Conservation (phyloP, 2,329 filamentous ascomycete genomes). For the Ceratocystis papillata region DNA sequence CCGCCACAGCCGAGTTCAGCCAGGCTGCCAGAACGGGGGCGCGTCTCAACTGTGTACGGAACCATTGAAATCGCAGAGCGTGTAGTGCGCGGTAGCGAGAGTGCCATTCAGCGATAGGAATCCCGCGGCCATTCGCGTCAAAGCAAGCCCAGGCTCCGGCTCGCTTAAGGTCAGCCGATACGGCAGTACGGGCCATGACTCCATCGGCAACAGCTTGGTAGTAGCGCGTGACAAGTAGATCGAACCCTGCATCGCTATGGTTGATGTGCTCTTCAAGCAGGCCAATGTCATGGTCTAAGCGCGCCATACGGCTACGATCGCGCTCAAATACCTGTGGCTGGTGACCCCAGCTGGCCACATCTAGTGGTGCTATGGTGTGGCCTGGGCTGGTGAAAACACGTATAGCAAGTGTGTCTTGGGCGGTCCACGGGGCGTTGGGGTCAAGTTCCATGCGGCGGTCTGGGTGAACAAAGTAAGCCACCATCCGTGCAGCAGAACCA, state of each 20-base stretch:
- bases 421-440: constrained; percentile 9
- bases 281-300: constrained; percentile 27
- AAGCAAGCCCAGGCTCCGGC: constrained; percentile 23
- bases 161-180: constrained; percentile 22
- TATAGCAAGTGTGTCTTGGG: constrained; percentile 7
- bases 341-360: constrained; percentile 10
- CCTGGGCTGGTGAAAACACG: constrained; percentile 17
- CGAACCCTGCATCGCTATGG: constrained; percentile 27
- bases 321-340: constrained; percentile 4
- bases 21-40: constrained; percentile 1
- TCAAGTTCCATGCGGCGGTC: constrained; percentile 9
- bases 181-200: neutral
- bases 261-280: constrained; percentile 27
- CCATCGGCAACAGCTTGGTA: constrained; percentile 27
- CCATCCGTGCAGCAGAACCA: constrained; percentile 6
- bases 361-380: constrained; percentile 10
- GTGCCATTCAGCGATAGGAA: constrained; percentile 25
- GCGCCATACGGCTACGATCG: constrained; percentile 11
- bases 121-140: neutral
- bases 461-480: constrained; percentile 15
- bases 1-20: neutral
- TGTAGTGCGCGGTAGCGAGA: constrained; percentile 26
- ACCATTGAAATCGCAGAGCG: constrained; percentile 9
- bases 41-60: constrained; percentile 12
- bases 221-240: constrained; percentile 26